Evolutionary conservation across 441 rosid species (phyloP).

Genomic region (Pelargonium cotyledonis): DNA sequence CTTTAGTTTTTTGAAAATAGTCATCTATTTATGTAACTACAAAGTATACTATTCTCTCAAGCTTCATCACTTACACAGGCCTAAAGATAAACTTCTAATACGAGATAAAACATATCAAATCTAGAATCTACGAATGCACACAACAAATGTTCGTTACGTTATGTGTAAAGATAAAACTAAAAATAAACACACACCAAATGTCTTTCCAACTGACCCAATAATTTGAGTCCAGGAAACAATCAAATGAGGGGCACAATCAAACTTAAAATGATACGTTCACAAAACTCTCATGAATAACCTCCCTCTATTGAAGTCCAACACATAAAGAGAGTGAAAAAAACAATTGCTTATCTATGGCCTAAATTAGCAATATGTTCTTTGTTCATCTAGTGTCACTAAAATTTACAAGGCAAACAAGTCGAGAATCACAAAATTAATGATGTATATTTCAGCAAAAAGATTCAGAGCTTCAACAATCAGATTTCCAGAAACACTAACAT

Average conservation of each 20-base stretch:
- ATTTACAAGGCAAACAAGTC: too few relatives aligned
- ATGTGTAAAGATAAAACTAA: not conserved
- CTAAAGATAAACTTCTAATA: not conserved
- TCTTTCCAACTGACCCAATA: not conserved
- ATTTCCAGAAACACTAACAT: not conserved
- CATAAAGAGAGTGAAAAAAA: not conserved
- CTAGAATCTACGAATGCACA: not conserved
- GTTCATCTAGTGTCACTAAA: too few relatives aligned
- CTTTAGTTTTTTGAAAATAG: not conserved
- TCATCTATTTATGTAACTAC: not conserved
- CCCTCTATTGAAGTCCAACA: not conserved
- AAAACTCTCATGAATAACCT: not conserved
- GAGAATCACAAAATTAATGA: not conserved
- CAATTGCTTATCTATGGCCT: not conserved
- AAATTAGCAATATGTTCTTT: too few relatives aligned
- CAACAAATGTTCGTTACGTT: not conserved
- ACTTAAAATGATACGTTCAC: not conserved
- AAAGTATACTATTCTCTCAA: not conserved
- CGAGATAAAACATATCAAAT: not conserved
- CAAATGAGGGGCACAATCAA: not conserved
- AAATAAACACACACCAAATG: not conserved
- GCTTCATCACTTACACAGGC: not conserved
- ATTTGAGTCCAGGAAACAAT: not conserved
- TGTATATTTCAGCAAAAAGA: not conserved
- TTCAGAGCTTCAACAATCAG: conserved; percentile 11